phyloP scores from a whole-genome alignment of 139 green algal genomes.

The Auxenochlorella pyrenoidosa region DNA sequence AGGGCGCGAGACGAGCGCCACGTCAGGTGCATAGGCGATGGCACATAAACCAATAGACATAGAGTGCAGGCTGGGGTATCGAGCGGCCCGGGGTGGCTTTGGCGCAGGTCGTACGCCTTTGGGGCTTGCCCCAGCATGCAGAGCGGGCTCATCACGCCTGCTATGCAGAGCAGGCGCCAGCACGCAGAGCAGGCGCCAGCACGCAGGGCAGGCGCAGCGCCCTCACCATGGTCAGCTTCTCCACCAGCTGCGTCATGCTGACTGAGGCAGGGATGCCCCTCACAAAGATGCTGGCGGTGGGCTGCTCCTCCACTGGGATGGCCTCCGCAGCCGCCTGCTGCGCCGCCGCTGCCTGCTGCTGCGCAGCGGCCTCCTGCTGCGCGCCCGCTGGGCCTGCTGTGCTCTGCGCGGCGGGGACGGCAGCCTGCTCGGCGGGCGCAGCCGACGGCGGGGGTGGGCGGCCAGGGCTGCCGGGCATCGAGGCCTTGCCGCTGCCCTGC shows the following conservation, averaged over 20 bases:
- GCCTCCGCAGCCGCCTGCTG: not conserved
- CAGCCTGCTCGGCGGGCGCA: not conserved
- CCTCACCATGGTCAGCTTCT: slow-evolving; percentile 46
- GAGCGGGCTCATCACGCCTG: not conserved
- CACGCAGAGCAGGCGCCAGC: not conserved
- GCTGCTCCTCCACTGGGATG: slow-evolving; percentile 6
- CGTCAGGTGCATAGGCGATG: too few species aligned
- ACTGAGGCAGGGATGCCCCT: slow-evolving; percentile 40
- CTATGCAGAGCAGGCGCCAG: not conserved
- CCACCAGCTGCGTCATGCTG: slow-evolving; percentile 45
- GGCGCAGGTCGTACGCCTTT: too few species aligned
- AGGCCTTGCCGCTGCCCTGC: slow-evolving; percentile 19
- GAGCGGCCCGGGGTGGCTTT: too few species aligned
- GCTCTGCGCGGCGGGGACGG: not conserved
- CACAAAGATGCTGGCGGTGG: slow-evolving; percentile 37
- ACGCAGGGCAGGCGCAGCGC: not conserved
- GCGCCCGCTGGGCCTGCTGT: too few species aligned
- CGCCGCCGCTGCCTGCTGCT: not conserved
- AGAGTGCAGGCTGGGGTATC: too few species aligned
- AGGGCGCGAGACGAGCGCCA: too few species aligned
- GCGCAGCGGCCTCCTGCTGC: not conserved
- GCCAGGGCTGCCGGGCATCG: not conserved
- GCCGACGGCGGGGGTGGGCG: not conserved
- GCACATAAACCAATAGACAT: too few species aligned
- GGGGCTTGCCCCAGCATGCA: not conserved